Conservation (phyloP, 805 yeast genomes). For the Sugiyamaella marilandica region DNA sequence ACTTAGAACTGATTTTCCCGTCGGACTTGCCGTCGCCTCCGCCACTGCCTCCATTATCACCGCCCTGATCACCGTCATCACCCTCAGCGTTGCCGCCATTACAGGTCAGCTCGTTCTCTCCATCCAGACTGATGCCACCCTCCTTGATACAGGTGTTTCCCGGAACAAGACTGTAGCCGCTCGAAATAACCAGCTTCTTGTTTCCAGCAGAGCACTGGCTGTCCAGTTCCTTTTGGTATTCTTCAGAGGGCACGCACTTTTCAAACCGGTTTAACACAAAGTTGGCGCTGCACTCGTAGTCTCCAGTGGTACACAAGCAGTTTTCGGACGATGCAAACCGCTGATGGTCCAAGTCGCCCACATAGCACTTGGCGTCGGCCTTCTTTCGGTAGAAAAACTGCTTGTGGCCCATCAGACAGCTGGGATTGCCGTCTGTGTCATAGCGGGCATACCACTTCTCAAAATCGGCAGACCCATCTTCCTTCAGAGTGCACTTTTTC, state of each 20-base stretch:
- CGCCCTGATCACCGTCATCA: constrained; percentile 35
- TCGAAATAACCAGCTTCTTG: constrained; percentile 22
- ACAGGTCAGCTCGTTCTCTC: constrained; percentile 30
- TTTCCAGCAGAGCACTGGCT: constrained; percentile 27
- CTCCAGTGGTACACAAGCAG: constrained; percentile 61
- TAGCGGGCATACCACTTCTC: constrained; percentile 59
- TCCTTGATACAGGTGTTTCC: constrained; percentile 43
- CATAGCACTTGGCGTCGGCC: constrained; percentile 58
- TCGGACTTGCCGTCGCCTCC: constrained; percentile 31
- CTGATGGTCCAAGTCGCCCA: constrained; percentile 38
- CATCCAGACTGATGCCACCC: constrained; percentile 26
- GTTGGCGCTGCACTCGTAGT: constrained; percentile 66
- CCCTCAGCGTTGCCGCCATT: constrained; percentile 24
- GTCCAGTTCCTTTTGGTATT: constrained; percentile 29
- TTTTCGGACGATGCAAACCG: constrained; percentile 42
- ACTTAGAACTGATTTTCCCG: constrained; percentile 37
- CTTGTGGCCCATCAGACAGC: constrained; percentile 65
- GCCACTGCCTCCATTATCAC: constrained; percentile 32
- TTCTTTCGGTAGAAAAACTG: constrained; percentile 63
- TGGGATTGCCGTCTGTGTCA: constrained; percentile 26
- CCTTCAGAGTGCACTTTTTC: constrained; percentile 23
- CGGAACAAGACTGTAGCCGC: constrained; percentile 41
- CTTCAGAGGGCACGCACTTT: constrained; percentile 44
- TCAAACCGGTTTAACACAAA: constrained; percentile 35
- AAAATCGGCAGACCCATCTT: constrained; percentile 49